Percentiles rank a stretch among this genome's conserved stretches.
These are phyloP conservation scores for Arabidopsis arenosa DNA, from an alignment of 345 rosid species.

Conservation along the genomic window DNA sequence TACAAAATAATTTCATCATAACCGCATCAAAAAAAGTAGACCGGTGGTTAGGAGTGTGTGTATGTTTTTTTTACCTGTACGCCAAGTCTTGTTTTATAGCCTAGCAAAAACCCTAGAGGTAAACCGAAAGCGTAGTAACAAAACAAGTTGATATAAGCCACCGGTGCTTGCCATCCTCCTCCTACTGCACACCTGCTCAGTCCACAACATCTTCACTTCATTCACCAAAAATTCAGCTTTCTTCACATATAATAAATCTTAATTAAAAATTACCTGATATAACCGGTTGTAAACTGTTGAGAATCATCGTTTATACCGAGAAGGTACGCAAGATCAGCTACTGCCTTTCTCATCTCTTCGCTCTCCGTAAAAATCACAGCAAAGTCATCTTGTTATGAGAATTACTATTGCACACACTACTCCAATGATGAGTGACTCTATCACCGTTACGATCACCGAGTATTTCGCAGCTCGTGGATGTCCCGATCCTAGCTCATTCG, in stretches of 20 bases:
- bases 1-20: not conserved
- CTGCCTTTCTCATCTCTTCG: conserved; percentile 60
- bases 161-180: conserved; percentile 96
- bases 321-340: conserved; percentile 68
- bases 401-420: conserved; percentile 54
- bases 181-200: conserved; percentile 83
- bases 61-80: conserved; percentile 60
- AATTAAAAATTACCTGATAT: conserved; percentile 61
- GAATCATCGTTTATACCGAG: conserved; percentile 84
- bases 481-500: conserved; percentile 91
- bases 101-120: conserved; percentile 83
- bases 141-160: conserved; percentile 86
- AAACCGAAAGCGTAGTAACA: conserved; percentile 75
- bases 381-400: conserved; percentile 61
- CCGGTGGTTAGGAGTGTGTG: not conserved
- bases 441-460: conserved; percentile 62
- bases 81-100: conserved; percentile 66
- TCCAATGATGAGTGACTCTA: conserved; percentile 75
- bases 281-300: conserved; percentile 87
- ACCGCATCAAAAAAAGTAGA: not conserved
- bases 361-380: conserved; percentile 76
- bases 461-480: conserved; percentile 91
- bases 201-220: not conserved
- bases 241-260: not conserved
- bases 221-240: not conserved